Base-by-base conservation (phyloP, 108 stramenopile genomes). In the Fragilariopsis cylindrus region DNA sequence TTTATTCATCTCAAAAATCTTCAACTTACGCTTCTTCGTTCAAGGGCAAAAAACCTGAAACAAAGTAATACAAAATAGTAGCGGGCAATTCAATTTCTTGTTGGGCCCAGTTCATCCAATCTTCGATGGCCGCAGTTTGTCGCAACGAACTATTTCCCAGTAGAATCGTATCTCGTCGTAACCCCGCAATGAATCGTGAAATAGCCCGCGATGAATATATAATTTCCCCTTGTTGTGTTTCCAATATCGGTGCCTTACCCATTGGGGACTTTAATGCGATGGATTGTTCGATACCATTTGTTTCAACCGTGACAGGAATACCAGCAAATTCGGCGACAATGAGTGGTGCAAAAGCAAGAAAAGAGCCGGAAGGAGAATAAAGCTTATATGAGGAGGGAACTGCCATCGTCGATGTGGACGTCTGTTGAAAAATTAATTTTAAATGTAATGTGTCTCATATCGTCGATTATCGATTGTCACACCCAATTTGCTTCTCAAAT, bases 31-130 rank as follows among this genome's bases (percentile, higher is more conserved):
- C 81, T 44, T 19, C 49, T 30, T 77, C 65, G 42, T 92, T 77
- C 82, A 81, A 81, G 6, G 91, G 87, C 85, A 92, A 93, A 82
- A 85, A 96, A 63, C 97, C 97, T 42, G 91, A 75, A 48, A 92
- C 86, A 11, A 96, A 95, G 80, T 97, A 97, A 58, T 84, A 81
- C 85, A 90, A 90, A 46, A 96, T 80, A 73, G 93, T 92, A 50
- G 91, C 91, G 2, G 97, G 95, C n/a, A 97, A 89, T 82, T 98
- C 97, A 15, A 98, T 19, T 81, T 98, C 85, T 71, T 94, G 83
- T 8, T 82, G 70, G 47, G 81, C 70, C 74, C 94, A 98, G 66
- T 98, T 96, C 42, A 95, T 78, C 97, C 97, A 98, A 3, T 85
- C 49, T 64, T 97, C 92, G 15, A 97, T 85, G 43, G 79, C 69